Evolutionary conservation across 2,329 filamentous ascomycete species (phyloP).

Genomic region (Fonsecaea monophora): DNA sequence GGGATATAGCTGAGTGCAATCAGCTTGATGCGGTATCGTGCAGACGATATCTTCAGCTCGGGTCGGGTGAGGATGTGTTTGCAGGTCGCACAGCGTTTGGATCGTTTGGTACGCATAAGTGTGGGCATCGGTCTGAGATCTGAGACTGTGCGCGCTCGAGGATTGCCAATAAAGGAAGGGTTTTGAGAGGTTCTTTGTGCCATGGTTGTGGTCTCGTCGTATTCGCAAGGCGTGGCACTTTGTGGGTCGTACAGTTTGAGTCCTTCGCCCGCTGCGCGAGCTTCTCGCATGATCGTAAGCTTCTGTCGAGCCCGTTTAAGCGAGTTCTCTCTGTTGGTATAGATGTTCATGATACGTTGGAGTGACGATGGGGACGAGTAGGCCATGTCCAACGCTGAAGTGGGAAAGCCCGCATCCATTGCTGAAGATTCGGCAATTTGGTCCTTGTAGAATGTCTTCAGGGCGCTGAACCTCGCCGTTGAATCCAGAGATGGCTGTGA

Average conservation of each 20-base stretch:
- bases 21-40: conserved; percentile 89
- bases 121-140: conserved; percentile 82
- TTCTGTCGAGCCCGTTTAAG: conserved; percentile 70
- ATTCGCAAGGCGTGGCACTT: conserved; percentile 17
- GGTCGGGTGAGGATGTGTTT: conserved; percentile 95
- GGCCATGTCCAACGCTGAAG: conserved; percentile 57
- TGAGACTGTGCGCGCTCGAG: conserved; percentile 66
- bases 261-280: conserved; percentile 72
- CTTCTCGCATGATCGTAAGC: conserved; percentile 79
- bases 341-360: conserved; percentile 88
- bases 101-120: conserved; percentile 86
- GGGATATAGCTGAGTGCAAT: conserved; percentile 90
- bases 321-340: conserved; percentile 66
- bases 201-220: conserved; percentile 34
- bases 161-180: conserved; percentile 55
- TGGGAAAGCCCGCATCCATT: conserved; percentile 52
- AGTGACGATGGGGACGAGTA: conserved; percentile 78
- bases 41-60: conserved; percentile 86
- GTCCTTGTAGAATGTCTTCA: conserved; percentile 76
- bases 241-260: conserved; percentile 67
- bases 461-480: conserved; percentile 74
- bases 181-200: conserved; percentile 49
- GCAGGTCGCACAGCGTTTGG: conserved; percentile 90
- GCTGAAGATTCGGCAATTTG: conserved; percentile 72
- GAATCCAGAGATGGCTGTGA: conserved; percentile 57